Conservation (phyloP, 345 rosid genomes). For the Carallia pectinifolia region DNA sequence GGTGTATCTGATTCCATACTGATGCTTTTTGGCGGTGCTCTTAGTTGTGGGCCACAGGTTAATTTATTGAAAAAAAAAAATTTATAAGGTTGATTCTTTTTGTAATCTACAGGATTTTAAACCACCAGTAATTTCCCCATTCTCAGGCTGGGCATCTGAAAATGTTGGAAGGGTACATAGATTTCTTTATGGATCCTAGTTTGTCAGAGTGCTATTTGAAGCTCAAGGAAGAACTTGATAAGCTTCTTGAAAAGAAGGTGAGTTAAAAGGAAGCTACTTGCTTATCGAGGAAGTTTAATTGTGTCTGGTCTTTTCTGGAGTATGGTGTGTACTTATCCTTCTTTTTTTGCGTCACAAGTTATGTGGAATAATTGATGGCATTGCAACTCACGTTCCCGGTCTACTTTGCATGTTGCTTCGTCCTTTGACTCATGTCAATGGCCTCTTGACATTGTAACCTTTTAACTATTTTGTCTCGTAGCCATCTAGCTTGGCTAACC, state of each 20-base stretch:
- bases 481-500: too few species aligned
- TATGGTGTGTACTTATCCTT: background rate
- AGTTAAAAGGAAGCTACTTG: slow-evolving; percentile 1
- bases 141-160: slow-evolving; percentile 85
- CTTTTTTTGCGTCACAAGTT: too few species aligned
- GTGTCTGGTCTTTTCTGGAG: background rate
- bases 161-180: slow-evolving; percentile 90
- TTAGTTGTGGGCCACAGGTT: slow-evolving; percentile 72
- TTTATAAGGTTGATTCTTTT: background rate
- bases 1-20: slow-evolving; percentile 92
- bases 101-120: slow-evolving; percentile 1
- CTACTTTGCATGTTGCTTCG: too few species aligned
- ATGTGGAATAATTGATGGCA: too few species aligned
- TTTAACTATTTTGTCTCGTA: too few species aligned
- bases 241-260: slow-evolving; percentile 74
- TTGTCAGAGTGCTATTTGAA: slow-evolving; percentile 82
- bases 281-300: background rate
- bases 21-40: slow-evolving; percentile 82
- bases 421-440: too few species aligned
- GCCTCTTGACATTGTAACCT: too few species aligned
- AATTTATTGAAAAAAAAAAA: slow-evolving; percentile 7
- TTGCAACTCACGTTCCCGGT: too few species aligned
- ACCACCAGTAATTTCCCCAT: slow-evolving; percentile 5
- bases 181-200: slow-evolving; percentile 89
- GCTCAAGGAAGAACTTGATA: slow-evolving; percentile 79